Evolutionary conservation across 2,329 filamentous ascomycete species (phyloP).

Genomic region (Pseudocercospora fijiensis): DNA sequence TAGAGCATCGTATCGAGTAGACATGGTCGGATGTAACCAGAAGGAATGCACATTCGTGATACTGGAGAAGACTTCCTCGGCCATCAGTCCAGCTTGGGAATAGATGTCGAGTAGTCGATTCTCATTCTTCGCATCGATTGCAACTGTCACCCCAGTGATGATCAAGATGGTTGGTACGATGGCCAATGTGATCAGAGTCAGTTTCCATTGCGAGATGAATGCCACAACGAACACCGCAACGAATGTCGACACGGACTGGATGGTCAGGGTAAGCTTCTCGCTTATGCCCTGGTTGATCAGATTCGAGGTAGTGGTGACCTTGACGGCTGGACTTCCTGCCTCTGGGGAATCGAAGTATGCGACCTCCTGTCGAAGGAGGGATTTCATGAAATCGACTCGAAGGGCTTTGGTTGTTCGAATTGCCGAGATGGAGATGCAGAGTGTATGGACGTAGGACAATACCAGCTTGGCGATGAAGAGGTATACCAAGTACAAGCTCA

Average conservation of each 20-base stretch:
- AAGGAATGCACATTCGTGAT: conserved; percentile 52
- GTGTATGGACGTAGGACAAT: conserved; percentile 56
- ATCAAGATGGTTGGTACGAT: conserved; percentile 48
- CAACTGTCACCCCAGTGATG: conserved; percentile 36
- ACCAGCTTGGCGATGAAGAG: conserved; percentile 66
- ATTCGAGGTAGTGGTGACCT: conserved; percentile 32
- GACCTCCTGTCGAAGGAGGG: conserved; percentile 64
- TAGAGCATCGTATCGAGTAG: conserved; percentile 44
- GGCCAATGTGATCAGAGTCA: conserved; percentile 47
- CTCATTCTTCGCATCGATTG: conserved; percentile 40
- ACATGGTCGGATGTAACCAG: conserved; percentile 45
- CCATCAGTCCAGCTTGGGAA: conserved; percentile 46
- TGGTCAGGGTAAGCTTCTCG: conserved; percentile 39
- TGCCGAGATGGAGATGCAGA: conserved; percentile 51
- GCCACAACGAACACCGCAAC: conserved; percentile 44
- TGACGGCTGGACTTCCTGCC: conserved; percentile 46
- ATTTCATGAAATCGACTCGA: conserved; percentile 63
- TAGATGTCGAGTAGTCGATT: conserved; percentile 37
- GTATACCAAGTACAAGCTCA: conserved; percentile 46
- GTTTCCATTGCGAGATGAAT: conserved; percentile 44
- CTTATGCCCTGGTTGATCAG: conserved; percentile 42
- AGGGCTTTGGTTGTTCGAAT: conserved; percentile 51
- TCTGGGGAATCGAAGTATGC: conserved; percentile 61
- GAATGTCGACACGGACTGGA: conserved; percentile 40
- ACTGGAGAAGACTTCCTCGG: conserved; percentile 48